Conservation (phyloP, 2,329 filamentous ascomycete genomes). For the Bipolaris victoriae region DNA sequence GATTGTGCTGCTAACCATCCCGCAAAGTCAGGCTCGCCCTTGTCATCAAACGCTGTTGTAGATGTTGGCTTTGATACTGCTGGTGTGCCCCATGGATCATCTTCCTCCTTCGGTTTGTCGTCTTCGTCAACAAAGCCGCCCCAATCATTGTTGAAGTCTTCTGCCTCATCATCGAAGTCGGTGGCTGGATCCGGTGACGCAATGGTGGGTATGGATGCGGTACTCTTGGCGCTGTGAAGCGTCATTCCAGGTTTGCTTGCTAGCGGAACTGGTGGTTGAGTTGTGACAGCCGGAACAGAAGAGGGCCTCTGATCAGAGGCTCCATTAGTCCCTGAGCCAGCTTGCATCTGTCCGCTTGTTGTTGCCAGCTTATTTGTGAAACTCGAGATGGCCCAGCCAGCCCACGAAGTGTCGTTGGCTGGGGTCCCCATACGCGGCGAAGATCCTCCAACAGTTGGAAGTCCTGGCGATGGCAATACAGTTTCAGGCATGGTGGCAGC, state of each 20-base stretch:
- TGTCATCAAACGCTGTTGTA: constrained; percentile 73
- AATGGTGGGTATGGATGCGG: constrained; percentile 36
- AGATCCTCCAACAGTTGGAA: constrained; percentile 54
- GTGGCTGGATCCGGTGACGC: constrained; percentile 55
- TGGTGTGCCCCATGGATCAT: constrained; percentile 59
- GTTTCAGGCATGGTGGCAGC: constrained; percentile 80
- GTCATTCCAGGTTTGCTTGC: constrained; percentile 48
- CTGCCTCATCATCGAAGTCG: constrained; percentile 57
- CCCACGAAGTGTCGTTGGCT: constrained; percentile 75
- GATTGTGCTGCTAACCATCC: constrained; percentile 91
- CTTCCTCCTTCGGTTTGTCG: constrained; percentile 55
- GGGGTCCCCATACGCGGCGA: constrained; percentile 81
- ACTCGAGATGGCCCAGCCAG: constrained; percentile 97
- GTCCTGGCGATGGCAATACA: constrained; percentile 68
- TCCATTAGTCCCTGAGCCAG: constrained; percentile 44
- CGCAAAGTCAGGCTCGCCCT: constrained; percentile 91
- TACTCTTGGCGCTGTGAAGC: constrained; percentile 35
- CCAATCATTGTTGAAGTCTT: constrained; percentile 76
- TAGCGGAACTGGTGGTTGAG: constrained; percentile 58
- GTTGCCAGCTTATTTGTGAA: constrained; percentile 93
- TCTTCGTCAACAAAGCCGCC: constrained; percentile 68
- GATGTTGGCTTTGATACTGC: constrained; percentile 44
- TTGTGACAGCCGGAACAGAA: constrained; percentile 55
- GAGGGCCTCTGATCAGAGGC: constrained; percentile 56
- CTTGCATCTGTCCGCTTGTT: constrained; percentile 84